phyloP scores from a whole-genome alignment of 2,329 filamentous ascomycete genomes.

The Geosmithia flava region DNA sequence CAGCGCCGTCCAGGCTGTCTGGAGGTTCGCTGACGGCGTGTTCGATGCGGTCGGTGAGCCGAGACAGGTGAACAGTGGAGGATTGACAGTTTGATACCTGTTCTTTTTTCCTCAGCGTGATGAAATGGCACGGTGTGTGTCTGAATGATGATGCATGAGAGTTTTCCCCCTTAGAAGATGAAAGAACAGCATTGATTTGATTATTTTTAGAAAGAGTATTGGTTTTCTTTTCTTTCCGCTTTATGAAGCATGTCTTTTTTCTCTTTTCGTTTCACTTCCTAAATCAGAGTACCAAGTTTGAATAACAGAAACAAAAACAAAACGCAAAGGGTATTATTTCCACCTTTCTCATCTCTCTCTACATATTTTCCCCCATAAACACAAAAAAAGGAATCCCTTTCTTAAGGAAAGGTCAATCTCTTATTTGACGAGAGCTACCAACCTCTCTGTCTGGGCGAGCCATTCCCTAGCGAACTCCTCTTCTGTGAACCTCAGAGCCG shows the following conservation, averaged over 20 bases:
- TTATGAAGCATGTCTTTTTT: no score
- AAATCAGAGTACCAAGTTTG: not conserved
- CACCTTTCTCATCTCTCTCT: not conserved
- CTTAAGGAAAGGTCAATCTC: not conserved
- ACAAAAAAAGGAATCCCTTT: not conserved
- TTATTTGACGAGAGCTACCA: conserved; percentile 39
- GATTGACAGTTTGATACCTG: conserved; percentile 30
- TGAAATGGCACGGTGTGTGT: no score
- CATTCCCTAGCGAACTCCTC: conserved; percentile 73
- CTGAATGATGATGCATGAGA: no score
- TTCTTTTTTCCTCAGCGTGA: not conserved
- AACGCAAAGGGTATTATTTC: conserved; percentile 6
- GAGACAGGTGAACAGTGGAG: conserved; percentile 59
- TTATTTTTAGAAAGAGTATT: not conserved
- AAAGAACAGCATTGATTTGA: not conserved
- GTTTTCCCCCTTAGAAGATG: no score
- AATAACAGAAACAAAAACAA: not conserved
- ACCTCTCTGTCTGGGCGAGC: conserved; percentile 59
- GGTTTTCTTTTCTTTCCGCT: not conserved
- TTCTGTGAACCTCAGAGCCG: conserved; percentile 77
- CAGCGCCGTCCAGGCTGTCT: conserved; percentile 62
- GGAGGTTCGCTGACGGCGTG: conserved; percentile 45
- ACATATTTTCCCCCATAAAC: not conserved
- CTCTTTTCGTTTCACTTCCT: not conserved
- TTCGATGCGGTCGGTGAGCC: conserved; percentile 74